Evolutionary conservation across 176 grass and related monocot species (phyloP).

Genomic region (Cenchrus purpureus): DNA sequence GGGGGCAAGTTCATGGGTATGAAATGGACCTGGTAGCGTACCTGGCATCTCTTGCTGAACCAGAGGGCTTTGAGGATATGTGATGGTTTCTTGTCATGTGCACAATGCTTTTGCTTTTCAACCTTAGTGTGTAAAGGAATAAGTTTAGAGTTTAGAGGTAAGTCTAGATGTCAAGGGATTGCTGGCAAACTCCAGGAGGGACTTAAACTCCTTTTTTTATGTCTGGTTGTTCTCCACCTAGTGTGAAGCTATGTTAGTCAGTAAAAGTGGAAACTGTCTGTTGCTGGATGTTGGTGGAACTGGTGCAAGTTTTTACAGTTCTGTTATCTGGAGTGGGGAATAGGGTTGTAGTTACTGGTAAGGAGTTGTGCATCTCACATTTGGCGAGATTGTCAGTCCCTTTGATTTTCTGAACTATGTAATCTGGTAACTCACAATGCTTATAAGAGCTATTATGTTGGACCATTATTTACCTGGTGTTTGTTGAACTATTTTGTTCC

Average conservation of each 20-base stretch:
- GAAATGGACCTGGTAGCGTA: background rate
- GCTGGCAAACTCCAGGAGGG: background rate
- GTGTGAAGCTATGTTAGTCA: background rate
- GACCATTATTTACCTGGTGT: background rate
- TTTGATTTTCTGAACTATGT: background rate
- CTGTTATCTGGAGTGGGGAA: background rate
- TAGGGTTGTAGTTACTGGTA: background rate
- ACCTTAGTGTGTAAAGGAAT: background rate
- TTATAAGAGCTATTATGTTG: background rate
- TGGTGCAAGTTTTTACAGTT: background rate
- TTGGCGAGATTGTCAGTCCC: background rate
- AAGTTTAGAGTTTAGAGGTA: background rate
- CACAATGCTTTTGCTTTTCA: background rate
- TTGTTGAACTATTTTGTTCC: background rate
- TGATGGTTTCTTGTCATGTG: background rate
- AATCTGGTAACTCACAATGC: background rate
- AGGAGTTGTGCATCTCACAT: too few species aligned
- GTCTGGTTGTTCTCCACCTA: background rate
- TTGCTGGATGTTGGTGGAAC: background rate
- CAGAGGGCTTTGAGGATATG: background rate
- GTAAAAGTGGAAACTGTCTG: background rate
- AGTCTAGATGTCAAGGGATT: too few species aligned
- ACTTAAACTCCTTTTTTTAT: background rate
- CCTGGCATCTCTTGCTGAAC: slow-evolving; percentile 17
- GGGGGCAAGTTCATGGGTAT: background rate